phyloP scores from a whole-genome alignment of 2,329 filamentous ascomycete species.

The Tolypocladium ophioglossoides region DNA sequence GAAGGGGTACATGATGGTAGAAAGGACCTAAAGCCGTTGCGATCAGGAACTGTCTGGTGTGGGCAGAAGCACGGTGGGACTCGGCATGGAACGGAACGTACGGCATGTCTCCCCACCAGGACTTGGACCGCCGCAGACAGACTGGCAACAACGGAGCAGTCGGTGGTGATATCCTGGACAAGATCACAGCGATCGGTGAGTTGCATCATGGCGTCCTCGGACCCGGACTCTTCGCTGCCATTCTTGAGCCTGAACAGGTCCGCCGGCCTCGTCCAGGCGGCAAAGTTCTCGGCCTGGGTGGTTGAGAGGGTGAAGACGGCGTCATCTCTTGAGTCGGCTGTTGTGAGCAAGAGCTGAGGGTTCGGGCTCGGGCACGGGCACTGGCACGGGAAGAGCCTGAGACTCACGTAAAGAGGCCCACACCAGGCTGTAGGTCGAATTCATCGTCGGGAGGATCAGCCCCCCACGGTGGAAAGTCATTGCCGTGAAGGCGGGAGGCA shows the following conservation, averaged over 20 bases:
- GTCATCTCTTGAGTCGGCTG: conserved; percentile 46
- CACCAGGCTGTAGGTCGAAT: conserved; percentile 45
- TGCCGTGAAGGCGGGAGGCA: conserved; percentile 71
- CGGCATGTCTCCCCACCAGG: conserved; percentile 57
- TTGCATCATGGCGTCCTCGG: conserved; percentile 41
- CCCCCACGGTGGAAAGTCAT: conserved; percentile 80
- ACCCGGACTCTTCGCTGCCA: conserved; percentile 14
- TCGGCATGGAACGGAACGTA: conserved; percentile 26
- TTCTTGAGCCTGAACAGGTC: conserved; percentile 41
- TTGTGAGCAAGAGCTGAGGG: neutral
- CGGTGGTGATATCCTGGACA: conserved; percentile 89
- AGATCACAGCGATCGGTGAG: conserved; percentile 58
- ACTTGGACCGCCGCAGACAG: conserved; percentile 71
- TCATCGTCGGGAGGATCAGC: conserved; percentile 45
- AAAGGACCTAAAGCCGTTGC: conserved; percentile 46
- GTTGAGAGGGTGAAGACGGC: conserved; percentile 62
- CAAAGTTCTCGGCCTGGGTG: conserved; percentile 65
- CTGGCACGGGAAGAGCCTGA: neutral
- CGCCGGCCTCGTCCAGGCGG: conserved; percentile 68
- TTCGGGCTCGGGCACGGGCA: neutral
- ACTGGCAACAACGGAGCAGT: conserved; percentile 95
- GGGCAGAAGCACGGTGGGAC: neutral
- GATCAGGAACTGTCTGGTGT: conserved; percentile 1
- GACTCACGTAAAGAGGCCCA: conserved; percentile 52
- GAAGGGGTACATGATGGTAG: conserved; percentile 66